Evolutionary conservation across 352 stramenopile genomes (phyloP).

Genomic region (Pythium rhizo-oryzae): DNA sequence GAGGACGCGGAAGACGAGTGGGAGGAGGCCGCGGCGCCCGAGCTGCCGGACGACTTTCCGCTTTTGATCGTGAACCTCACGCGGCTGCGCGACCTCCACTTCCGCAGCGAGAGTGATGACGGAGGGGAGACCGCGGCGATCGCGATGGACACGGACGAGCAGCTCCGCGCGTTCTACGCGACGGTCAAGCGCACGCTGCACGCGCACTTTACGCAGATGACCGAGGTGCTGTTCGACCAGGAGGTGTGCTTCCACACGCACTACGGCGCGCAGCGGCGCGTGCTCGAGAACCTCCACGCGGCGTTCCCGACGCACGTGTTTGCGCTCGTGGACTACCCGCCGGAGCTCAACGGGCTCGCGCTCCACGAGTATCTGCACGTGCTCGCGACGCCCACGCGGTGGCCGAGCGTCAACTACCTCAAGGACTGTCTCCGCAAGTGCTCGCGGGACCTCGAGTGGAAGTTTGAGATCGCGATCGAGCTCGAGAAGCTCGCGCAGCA

Average conservation of each 20-base stretch:
- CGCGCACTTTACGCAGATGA: slow-evolving; percentile 41
- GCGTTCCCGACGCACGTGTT: slow-evolving; percentile 34
- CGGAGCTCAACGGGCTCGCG: slow-evolving; percentile 53
- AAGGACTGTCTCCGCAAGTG: slow-evolving; percentile 76
- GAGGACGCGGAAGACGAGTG: slow-evolving; percentile 13
- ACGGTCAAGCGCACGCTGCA: slow-evolving; percentile 36
- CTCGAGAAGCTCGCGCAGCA: slow-evolving; percentile 71
- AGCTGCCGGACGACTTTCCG: slow-evolving; percentile 44
- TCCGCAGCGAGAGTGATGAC: slow-evolving; percentile 19
- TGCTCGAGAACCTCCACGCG: slow-evolving; percentile 32
- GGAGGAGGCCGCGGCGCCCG: slow-evolving; percentile 28
- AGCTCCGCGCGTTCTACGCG: slow-evolving; percentile 29
- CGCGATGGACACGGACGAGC: slow-evolving; percentile 33
- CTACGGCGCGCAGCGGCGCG: slow-evolving; percentile 34
- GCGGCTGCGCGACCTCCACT: slow-evolving; percentile 37
- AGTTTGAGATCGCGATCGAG: slow-evolving; percentile 66
- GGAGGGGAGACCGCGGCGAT: slow-evolving; percentile 2
- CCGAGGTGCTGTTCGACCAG: slow-evolving; percentile 45
- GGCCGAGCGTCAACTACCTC: slow-evolving; percentile 82
- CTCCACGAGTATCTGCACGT: slow-evolving; percentile 69
- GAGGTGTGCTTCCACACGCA: slow-evolving; percentile 37
- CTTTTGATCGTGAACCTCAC: slow-evolving; percentile 44
- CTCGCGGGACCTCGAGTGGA: slow-evolving; percentile 83
- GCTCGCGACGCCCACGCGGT: slow-evolving; percentile 62
- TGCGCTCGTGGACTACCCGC: slow-evolving; percentile 74